Base-by-base conservation (phyloP, 2,329 filamentous ascomycete genomes). In the Colletotrichum theobromicola region DNA sequence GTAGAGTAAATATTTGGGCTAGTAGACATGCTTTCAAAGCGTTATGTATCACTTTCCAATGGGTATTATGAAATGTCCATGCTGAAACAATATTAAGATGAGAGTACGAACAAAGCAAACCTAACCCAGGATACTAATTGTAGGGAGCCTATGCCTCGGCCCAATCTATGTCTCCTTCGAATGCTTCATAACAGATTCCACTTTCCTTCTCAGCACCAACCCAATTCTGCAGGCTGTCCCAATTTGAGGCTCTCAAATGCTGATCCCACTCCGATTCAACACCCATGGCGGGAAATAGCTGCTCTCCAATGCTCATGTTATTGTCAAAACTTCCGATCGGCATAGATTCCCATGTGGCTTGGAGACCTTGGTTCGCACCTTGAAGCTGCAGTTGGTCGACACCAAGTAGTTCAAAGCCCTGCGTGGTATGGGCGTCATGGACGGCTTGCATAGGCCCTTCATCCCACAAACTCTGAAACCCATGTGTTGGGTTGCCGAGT, bases 401-500 rank as follows among this genome's bases (percentile, higher is more conserved):
- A 9, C 10, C 2, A 13, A 12, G 3, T 7, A 0, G 18, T 9
- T 10, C 1, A 42, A 42, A 42, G 35, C 2, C 16, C 16, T 18
- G 16, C 16, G 18, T 9, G 0, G 4, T 0, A 16, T 42, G 16
- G 35, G 8, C 35, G 35, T 4, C 7, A 42, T 18, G 16, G 2
- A 42, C 8, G n/a, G 37, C 37, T 42, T 42, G 16, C 4, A n/a
- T 18, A 2, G 37, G 7, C 0, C 4, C 2, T 16, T 9, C 0
- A 2, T 18, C 7, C 37, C 37, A 42, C 0, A 2, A 18, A 3
- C 8, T n/a, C 2, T 8, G 5, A 53, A 53, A 5, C 21, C 0
- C 3, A 2, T 26, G 13, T 10, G 18, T 8, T 0, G 2, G 0
- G 21, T 7, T 0, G 7, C 13, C n/a, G 2, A 21, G 2, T 15